Base-by-base conservation (phyloP, 163 green algal genomes). In the Scenedesmus sp. region DNA sequence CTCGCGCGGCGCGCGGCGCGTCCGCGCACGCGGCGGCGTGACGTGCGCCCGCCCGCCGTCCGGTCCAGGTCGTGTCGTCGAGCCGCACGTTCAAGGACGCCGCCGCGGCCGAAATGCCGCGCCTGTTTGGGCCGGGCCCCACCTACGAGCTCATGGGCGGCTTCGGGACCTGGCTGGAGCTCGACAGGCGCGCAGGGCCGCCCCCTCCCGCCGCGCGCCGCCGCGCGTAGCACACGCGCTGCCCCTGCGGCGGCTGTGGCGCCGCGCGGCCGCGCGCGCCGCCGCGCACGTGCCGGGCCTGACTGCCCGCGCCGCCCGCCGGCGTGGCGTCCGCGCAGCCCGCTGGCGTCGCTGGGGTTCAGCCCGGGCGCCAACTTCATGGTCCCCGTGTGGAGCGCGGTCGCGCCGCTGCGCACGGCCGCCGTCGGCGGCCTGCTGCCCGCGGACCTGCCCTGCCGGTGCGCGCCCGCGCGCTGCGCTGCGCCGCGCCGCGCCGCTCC, bases 391-490 rank as follows among this genome's bases (percentile, higher is more conserved):
- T 83, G 75, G 75, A 33, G 29, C 58, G 24, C 28, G 13, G n/a
- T 83, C 17, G 20, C 44, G 28, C 64, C 75, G 22, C 75, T 83
- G 36, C 62, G 28, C 28, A 83, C 64, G 34, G 34, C 24, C 24
- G 63, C 62, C 17, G 74, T 67, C 28, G 69, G 54, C 62, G 31
- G 53, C 10, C 69, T 77, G 69, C 69, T 67, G 24, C 48, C 69
- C 18, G 53, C 69, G 29, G 54, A 77, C 36, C 11, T 77, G 39
- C 69, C 69, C 39, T 77, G 53, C 48, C 66, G 69, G 69, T 77
- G 36, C 24, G 57, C 54, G 6, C 4, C 26, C 50, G 26, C 0
- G n/a, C n/a, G n/a, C n/a, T n/a, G n/a, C n/a, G n/a, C n/a, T n/a
- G n/a, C n/a, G n/a, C n/a, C n/a, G n/a, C n/a, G n/a, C n/a, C n/a